Evolutionary conservation across 2,329 filamentous ascomycete genomes (phyloP), one percentile per base, ranked within the genome.

Genomic region (Moelleriella libera): DNA sequence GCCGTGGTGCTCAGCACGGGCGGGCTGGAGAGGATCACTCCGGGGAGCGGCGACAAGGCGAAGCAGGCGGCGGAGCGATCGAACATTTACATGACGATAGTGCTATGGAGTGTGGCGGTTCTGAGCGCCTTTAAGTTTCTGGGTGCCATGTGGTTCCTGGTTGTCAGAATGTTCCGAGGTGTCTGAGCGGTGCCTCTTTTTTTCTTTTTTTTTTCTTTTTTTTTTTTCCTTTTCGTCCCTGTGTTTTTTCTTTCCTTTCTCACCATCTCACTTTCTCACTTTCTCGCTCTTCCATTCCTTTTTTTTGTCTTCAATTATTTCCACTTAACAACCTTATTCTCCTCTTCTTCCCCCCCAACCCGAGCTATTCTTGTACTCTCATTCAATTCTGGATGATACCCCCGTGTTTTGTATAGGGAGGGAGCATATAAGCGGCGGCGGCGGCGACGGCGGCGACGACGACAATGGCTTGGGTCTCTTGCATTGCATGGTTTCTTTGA

Each of bases 131-230:
- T 96, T 66, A 86, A 90, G 62, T 95, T 96, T 57, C 67, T 89
- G 29, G 89, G 89, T 3, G 86, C 86, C 0, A 73, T 87, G 66
- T 95, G 88, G 87, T 96, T 96, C 69, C 75, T 98, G 71, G 74
- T 97, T 56, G 83, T 90, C 49, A 75, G 88, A 58, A 76, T 94
- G 78, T 90, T 94, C 64, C 79, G 88, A 53, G 80, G 80, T 55
- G 80, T 83, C 49, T 82, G 68, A 56, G 28, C 28, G 2, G 28
- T 30, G 9, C 30, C 21, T 29, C 28, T 29, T 29, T 31, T n/a
- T 41, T 9, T n/a, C 3, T 46, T 14, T n/a, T 34, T 21, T 43
- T 28, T 30, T 8, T n/a, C 9, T 29, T 29, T 30, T 43, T 30
- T 43, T 28, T n/a, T 42, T 28, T 28, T 42, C 1, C 12, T 3